phyloP scores from a whole-genome alignment of 2,329 filamentous ascomycete genomes.

The Davidsoniella virescens region DNA sequence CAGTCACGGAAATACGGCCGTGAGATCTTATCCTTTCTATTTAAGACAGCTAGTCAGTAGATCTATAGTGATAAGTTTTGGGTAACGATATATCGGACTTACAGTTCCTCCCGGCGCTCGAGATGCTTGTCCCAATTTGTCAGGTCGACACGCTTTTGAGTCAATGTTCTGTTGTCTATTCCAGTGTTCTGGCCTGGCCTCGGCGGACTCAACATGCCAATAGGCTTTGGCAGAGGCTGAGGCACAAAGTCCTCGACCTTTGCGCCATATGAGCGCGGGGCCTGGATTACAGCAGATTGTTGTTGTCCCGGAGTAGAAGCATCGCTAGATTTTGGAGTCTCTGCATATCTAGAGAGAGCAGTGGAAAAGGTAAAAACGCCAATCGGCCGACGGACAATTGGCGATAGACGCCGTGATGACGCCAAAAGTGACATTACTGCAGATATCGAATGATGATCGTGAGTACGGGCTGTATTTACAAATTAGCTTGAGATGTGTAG shows the following conservation, averaged over 20 bases:
- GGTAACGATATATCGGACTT: constrained; percentile 17
- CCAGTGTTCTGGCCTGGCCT: constrained; percentile 67
- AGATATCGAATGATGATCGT: too few relatives aligned
- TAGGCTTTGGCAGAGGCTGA: constrained; percentile 50
- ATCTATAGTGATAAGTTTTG: not conserved
- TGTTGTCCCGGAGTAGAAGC: constrained; percentile 2
- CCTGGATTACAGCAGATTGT: constrained; percentile 32
- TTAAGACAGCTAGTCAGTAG: not conserved
- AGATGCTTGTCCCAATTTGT: constrained; percentile 76
- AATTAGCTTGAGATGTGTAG: too few relatives aligned
- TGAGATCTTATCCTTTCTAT: constrained; percentile 55
- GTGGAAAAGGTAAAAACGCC: constrained; percentile 30
- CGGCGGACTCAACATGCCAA: constrained; percentile 65
- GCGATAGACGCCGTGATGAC: not conserved
- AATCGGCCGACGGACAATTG: not conserved
- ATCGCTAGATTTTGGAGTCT: constrained; percentile 14
- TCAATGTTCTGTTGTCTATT: constrained; percentile 48
- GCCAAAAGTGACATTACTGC: not conserved
- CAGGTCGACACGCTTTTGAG: constrained; percentile 62
- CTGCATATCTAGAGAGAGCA: constrained; percentile 32
- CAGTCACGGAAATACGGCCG: constrained; percentile 95
- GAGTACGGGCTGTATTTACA: too few relatives aligned
- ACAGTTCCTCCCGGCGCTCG: constrained; percentile 59
- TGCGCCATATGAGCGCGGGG: constrained; percentile 44
- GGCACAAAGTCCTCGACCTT: constrained; percentile 39